Evolutionary conservation across 352 stramenopile genomes (phyloP).

Genomic region (Pythium aquatile): DNA sequence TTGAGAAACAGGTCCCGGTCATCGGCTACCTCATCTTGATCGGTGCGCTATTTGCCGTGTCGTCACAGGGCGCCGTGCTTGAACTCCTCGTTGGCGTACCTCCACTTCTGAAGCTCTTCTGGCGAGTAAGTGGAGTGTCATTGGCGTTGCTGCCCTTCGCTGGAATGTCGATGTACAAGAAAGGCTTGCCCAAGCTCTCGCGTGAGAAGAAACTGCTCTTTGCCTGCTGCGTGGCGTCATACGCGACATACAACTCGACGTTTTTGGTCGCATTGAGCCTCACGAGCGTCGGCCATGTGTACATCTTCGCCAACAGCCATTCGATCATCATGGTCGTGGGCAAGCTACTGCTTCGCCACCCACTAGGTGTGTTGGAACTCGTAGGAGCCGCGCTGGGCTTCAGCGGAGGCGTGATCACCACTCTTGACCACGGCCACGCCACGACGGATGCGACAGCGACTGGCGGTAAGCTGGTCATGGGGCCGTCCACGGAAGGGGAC

Average conservation of each 20-base stretch:
- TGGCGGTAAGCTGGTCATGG: slow-evolving; percentile 1
- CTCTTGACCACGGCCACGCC: slow-evolving; percentile 26
- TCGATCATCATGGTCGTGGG: slow-evolving; percentile 50
- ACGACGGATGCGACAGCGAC: not conserved
- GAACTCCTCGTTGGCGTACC: slow-evolving; percentile 40
- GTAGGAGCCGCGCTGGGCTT: slow-evolving; percentile 41
- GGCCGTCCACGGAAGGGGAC: slow-evolving; percentile 30
- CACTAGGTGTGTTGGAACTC: slow-evolving; percentile 35
- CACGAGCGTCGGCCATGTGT: slow-evolving; percentile 52
- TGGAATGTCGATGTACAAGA: slow-evolving; percentile 24
- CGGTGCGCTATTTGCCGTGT: slow-evolving; percentile 38
- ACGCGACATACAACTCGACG: slow-evolving; percentile 47
- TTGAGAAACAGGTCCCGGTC: slow-evolving; percentile 47
- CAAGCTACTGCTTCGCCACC: slow-evolving; percentile 44
- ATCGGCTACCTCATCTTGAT: slow-evolving; percentile 46
- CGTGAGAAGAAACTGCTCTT: slow-evolving; percentile 25
- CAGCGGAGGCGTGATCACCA: slow-evolving; percentile 42
- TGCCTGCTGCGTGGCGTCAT: slow-evolving; percentile 32
- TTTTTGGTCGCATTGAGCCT: slow-evolving; percentile 51
- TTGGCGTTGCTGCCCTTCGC: slow-evolving; percentile 37
- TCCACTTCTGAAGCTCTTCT: slow-evolving; percentile 55
- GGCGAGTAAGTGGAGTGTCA: slow-evolving; percentile 45
- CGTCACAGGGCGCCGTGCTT: slow-evolving; percentile 46
- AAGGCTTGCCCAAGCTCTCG: slow-evolving; percentile 24
- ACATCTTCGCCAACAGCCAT: slow-evolving; percentile 60